Evolutionary conservation across 106 monocot species (phyloP), one percentile per base, ranked within the genome.

Genomic region (Dioscorea zingiberensis): DNA sequence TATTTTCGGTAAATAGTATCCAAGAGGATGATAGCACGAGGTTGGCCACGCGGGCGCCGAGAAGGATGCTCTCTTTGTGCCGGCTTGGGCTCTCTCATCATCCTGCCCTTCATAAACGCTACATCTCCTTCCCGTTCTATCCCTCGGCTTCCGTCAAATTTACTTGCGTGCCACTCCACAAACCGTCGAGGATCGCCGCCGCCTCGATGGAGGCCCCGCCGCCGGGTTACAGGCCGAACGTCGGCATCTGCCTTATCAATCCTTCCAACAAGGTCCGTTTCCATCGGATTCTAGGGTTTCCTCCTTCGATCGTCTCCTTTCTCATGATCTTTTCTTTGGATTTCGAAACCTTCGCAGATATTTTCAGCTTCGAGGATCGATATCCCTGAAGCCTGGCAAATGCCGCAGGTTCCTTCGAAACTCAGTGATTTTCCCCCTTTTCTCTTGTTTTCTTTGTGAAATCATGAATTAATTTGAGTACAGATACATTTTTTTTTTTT

Each of bases 161-260:
- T 49, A 61, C 71, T 0, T 21, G 13, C 58, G 30, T 72, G 63
- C 67, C 66, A 53, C 63, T 46, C 55, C 58, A 2, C 22, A 1
- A 19, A 13, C 0, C 54, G 4, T 18, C 66, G 56, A 53, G 60
- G 46, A 53, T 70, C 57, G 44, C 65, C 47, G 69, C 55, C 54
- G 21, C 66, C 55, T 38, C 38, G 9, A 94, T 94, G 94, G 94
- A 90, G 30, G 62, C 75, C 15, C 87, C 94, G 18, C 90, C 90
- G 1, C 55, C 14, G 27, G 90, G 82, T 2, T 94, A 94, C 80
- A 58, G 94, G 55, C 76, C 58, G 44, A 94, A 94, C 78, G 94
- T 94, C 56, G 94, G 94, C 13, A 87, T 94, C 68, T 94, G 94
- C 76, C 90, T 94, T 64, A 23, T 87, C 21, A 87, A 94, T 60